Conservation (phyloP, 257 asterid genomes). For the Voacanga thouarsii region DNA sequence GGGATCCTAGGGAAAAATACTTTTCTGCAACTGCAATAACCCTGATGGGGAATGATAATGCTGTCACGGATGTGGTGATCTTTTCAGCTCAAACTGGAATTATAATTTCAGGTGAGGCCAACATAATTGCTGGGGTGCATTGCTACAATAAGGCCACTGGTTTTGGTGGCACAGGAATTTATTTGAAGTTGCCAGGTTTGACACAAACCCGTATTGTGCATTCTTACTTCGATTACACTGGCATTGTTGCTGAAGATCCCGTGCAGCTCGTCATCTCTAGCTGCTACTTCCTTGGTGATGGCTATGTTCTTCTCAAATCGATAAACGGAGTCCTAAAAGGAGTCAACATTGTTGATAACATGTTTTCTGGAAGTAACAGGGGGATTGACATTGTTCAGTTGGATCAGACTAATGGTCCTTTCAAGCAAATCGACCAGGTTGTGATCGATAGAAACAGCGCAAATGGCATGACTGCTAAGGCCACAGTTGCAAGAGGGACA, state of each 20-base stretch:
- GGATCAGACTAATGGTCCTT: conserved; percentile 41
- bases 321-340: conserved; percentile 61
- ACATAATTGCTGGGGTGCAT: conserved; percentile 65
- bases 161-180: conserved; percentile 77
- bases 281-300: conserved; percentile 82
- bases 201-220: conserved; percentile 72
- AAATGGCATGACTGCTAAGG: conserved; percentile 57
- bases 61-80: conserved; percentile 74
- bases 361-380: conserved; percentile 60
- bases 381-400: conserved; percentile 57
- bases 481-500: conserved; percentile 54
- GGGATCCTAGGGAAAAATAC: conserved; percentile 45
- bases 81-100: conserved; percentile 74
- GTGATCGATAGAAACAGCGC: conserved; percentile 57
- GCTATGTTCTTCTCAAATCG: conserved; percentile 47
- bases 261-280: conserved; percentile 69
- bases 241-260: conserved; percentile 89
- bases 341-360: conserved; percentile 69
- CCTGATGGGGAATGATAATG: no score
- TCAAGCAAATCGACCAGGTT: conserved; percentile 56
- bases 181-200: conserved; percentile 53
- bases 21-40: conserved; percentile 70
- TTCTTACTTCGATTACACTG: conserved; percentile 74
- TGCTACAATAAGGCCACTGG: conserved; percentile 86
- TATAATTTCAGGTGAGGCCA: conserved; percentile 64